Evolutionary conservation across 2,329 filamentous ascomycete genomes (phyloP).

Genomic region (Arachnopeziza araneosa): DNA sequence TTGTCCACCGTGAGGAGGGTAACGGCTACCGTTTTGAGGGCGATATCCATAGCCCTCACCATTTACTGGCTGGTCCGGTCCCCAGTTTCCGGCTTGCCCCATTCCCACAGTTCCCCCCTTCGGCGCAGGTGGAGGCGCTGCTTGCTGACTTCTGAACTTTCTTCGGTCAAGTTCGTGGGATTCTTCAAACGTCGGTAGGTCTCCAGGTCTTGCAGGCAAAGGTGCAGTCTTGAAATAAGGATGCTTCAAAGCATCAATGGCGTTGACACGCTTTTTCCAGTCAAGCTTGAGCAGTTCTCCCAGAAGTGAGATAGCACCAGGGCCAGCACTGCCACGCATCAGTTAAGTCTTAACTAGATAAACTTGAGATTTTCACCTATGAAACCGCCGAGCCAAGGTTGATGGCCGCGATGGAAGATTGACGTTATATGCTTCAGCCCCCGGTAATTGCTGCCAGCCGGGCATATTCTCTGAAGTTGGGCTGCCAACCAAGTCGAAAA

Average conservation of each 20-base stretch:
- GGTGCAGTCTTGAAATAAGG: conserved; percentile 82
- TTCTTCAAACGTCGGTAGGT: conserved; percentile 88
- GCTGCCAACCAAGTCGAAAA: conserved; percentile 87
- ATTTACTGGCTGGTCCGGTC: conserved; percentile 21
- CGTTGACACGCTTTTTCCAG: conserved; percentile 84
- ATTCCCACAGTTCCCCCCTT: conserved; percentile 86
- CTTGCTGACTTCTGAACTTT: conserved; percentile 82
- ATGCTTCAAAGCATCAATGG: conserved; percentile 87
- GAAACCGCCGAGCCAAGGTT: conserved; percentile 68
- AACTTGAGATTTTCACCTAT: conserved; percentile 47
- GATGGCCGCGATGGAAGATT: conserved; percentile 55
- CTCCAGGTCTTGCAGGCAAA: conserved; percentile 72
- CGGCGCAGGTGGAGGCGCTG: conserved; percentile 80
- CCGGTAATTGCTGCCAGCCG: conserved; percentile 77
- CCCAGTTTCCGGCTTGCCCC: conserved; percentile 40
- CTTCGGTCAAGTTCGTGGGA: conserved; percentile 94
- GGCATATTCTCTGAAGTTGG: conserved; percentile 92
- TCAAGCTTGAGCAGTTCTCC: conserved; percentile 81
- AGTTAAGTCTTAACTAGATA: conserved; percentile 1
- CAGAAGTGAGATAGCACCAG: conserved; percentile 71
- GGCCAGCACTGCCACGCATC: conserved; percentile 47
- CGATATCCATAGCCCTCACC: conserved; percentile 23
- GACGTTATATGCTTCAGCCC: conserved; percentile 60
- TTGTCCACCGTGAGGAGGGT: conserved; percentile 21
- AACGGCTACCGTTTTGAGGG: conserved; percentile 26